phyloP scores from a whole-genome alignment of 768 basidiomycete species.

The Boletus insuetus region DNA sequence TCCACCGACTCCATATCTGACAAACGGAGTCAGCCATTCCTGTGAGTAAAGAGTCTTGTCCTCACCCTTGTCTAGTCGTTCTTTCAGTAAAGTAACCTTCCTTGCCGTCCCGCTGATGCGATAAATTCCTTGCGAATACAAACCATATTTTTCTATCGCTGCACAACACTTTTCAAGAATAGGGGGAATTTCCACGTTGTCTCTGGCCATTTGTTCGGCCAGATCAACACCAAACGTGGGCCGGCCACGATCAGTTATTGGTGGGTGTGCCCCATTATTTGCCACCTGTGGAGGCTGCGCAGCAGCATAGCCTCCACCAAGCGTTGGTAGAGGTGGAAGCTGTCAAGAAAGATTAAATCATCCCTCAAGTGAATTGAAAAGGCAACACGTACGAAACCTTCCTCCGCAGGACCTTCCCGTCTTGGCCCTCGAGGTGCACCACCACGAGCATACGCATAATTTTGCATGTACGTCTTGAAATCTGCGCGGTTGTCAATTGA shows the following conservation, averaged over 20 bases:
- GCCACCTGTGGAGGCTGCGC: slow-evolving; percentile 24
- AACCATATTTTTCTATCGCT: slow-evolving; percentile 88
- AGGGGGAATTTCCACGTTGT: slow-evolving; percentile 84
- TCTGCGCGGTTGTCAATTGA: slow-evolving; percentile 92
- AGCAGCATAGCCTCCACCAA: slow-evolving; percentile 29
- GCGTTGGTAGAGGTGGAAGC: slow-evolving; percentile 62
- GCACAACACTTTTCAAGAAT: slow-evolving; percentile 87
- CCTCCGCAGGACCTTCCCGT: slow-evolving; percentile 85
- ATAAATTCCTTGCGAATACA: slow-evolving; percentile 86
- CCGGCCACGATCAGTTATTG: slow-evolving; percentile 54
- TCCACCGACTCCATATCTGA: slow-evolving; percentile 84
- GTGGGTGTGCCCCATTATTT: slow-evolving; percentile 29
- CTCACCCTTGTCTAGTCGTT: slow-evolving; percentile 81
- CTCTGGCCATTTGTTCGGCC: slow-evolving; percentile 89
- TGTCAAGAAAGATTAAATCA: slow-evolving; percentile 26
- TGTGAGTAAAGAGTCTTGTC: background rate
- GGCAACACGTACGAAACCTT: slow-evolving; percentile 80
- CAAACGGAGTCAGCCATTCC: slow-evolving; percentile 20
- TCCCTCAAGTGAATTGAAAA: slow-evolving; percentile 1
- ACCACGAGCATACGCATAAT: slow-evolving; percentile 89
- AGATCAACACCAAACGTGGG: slow-evolving; percentile 95
- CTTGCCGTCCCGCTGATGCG: slow-evolving; percentile 89
- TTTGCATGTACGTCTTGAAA: slow-evolving; percentile 97
- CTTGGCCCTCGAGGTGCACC: slow-evolving; percentile 66
- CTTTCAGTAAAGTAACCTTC: slow-evolving; percentile 79